Evolutionary conservation across 2,329 filamentous ascomycete species (phyloP), one percentile per base, ranked within the genome.

Genomic region (Westerdykella ornata): DNA sequence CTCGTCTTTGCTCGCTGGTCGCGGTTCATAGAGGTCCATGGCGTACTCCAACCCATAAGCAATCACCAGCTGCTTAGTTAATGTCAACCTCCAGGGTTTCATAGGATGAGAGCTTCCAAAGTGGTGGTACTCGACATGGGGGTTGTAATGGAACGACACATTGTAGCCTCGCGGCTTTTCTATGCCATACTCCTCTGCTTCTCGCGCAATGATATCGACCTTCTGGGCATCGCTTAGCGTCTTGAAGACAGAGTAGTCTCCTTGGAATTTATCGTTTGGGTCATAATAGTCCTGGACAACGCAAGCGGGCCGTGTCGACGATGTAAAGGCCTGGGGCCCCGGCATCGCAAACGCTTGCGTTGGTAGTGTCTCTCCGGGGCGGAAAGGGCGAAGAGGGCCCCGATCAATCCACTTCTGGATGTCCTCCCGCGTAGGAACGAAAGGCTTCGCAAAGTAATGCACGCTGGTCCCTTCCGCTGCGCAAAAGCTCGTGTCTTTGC

Each of bases 31-130:
- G 51, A 90, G 84, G 68, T 97, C 88, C 92, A 98, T 97, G 48
- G 88, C 88, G 58, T 90, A 85, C 56, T 94, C 88, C 77, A 98
- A 87, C 52, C 92, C 92, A 65, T 97, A 97, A 1, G 88, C 85
- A 62, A 94, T 83, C 49, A 98, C 88, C 35, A 98, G 78, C 57
- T 92, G 88, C 66, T 98, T 97, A 42, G 92, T 94, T 41, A 98
- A 76, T 13, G 89, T 96, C 49, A 98, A 72, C 28, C 92, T 86
- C 90, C 92, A 97, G 44, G 92, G 92, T 67, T 98, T 98, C 92
- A 98, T 98, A 15, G 92, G 92, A 72, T 98, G 92, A 8, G 87
- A 89, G 69, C 87, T 84, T 51, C 92, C 92, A 65, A 98, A 98
- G 67, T 98, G 92, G 68, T 97, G 90, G 62, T 85, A 85, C 70